A percentile compares a stretch with the other conserved stretches of the same genome.
These are phyloP conservation scores for Yamadazyma buinensis DNA, from an alignment of 1,139 yeast species.

Conservation along the genomic window DNA sequence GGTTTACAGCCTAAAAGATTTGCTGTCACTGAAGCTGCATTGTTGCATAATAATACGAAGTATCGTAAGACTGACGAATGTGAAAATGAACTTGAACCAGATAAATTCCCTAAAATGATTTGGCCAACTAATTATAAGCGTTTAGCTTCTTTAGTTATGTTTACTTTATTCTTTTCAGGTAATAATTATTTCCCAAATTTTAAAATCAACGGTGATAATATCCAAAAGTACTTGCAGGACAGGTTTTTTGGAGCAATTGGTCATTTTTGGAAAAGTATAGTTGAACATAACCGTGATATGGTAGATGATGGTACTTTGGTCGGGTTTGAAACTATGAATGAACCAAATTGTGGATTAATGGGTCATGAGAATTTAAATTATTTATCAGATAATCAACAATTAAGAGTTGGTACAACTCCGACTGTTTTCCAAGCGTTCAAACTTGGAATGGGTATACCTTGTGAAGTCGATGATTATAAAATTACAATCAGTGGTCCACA, in stretches of 20 bases:
- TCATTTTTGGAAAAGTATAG: slow-evolving; percentile 51
- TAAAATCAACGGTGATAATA: slow-evolving; percentile 62
- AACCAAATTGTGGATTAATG: slow-evolving; percentile 69
- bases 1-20: slow-evolving; percentile 80
- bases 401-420: slow-evolving; percentile 66
- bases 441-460: slow-evolving; percentile 70
- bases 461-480: slow-evolving; percentile 61
- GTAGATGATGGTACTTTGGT: slow-evolving; percentile 51
- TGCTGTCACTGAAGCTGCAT: slow-evolving; percentile 65
- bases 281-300: slow-evolving; percentile 47
- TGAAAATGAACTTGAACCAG: slow-evolving; percentile 14
- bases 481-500: slow-evolving; percentile 73
- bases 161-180: slow-evolving; percentile 83
- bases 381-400: slow-evolving; percentile 51
- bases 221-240: slow-evolving; percentile 72
- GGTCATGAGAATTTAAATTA: slow-evolving; percentile 47
- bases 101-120: slow-evolving; percentile 72
- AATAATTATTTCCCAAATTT: slow-evolving; percentile 67
- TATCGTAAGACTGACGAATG: slow-evolving; percentile 23
- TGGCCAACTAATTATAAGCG: slow-evolving; percentile 90
- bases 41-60: slow-evolving; percentile 56
- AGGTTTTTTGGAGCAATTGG: slow-evolving; percentile 57
- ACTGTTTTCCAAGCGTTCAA: slow-evolving; percentile 56
- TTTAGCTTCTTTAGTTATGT: slow-evolving; percentile 76
- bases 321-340: slow-evolving; percentile 87